Evolutionary conservation across 2,329 filamentous ascomycete genomes (phyloP).

Genomic region (Trichoderma hamatum): DNA sequence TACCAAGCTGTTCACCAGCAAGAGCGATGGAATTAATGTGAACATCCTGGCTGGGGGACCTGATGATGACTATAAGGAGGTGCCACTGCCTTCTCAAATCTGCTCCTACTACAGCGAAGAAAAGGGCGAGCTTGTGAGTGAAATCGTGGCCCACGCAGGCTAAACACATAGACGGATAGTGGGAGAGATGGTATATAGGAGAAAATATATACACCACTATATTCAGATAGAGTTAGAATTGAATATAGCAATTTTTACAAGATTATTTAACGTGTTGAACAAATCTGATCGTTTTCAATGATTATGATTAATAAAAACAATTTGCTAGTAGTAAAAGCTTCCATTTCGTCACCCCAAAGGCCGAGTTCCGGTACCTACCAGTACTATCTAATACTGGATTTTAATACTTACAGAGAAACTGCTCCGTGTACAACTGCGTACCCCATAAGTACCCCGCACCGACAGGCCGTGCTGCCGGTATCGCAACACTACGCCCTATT

Average conservation of each 20-base stretch:
- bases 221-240: slow-evolving; percentile 19
- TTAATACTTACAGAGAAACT: not conserved
- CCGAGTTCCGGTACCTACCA: not conserved
- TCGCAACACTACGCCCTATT: slow-evolving; percentile 11
- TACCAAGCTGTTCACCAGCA: slow-evolving; percentile 87
- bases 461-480: slow-evolving; percentile 12
- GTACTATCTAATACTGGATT: not conserved
- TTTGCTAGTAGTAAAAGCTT: not conserved
- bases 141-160: slow-evolving; percentile 94
- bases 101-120: slow-evolving; percentile 71
- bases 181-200: slow-evolving; percentile 16
- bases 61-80: slow-evolving; percentile 83
- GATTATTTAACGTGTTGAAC: not conserved
- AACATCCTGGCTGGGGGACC: slow-evolving; percentile 72
- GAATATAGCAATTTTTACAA: slow-evolving; percentile 25
- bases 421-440: not conserved
- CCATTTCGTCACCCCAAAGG: not conserved
- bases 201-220: slow-evolving; percentile 14
- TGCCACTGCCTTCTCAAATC: slow-evolving; percentile 87
- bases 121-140: slow-evolving; percentile 77
- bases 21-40: slow-evolving; percentile 84
- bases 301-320: not conserved
- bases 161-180: slow-evolving; percentile 45
- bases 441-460: not conserved
- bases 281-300: not conserved